Conservation (phyloP, 495 filamentous ascomycete species). For the Thozetella sp. region DNA sequence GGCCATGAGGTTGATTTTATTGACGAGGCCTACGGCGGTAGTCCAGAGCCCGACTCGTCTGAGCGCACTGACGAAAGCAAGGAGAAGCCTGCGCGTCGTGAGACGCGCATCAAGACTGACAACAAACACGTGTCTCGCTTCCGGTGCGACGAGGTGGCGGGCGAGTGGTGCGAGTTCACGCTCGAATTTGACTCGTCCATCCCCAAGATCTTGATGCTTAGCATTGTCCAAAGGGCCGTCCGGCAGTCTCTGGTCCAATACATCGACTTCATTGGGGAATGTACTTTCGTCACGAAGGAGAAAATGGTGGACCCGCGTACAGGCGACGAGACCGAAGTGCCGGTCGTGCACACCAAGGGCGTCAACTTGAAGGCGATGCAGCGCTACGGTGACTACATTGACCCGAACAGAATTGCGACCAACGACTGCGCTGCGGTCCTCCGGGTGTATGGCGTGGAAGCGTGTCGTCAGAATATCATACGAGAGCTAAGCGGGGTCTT, state of each 20-base stretch:
- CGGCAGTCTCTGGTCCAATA: conserved; percentile 83
- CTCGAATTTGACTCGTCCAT: conserved; percentile 81
- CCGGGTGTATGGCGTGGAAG: conserved; percentile 88
- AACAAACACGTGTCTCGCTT: conserved; percentile 70
- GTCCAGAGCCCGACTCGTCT: conserved; percentile 39
- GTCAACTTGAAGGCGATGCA: conserved; percentile 92
- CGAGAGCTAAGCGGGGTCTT: conserved; percentile 88
- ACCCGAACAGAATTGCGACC: conserved; percentile 84
- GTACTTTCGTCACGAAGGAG: conserved; percentile 69
- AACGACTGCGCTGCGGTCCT: conserved; percentile 91
- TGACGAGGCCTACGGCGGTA: conserved; percentile 60
- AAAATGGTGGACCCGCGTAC: conserved; percentile 51
- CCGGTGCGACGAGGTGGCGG: conserved; percentile 74
- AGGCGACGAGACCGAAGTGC: conserved; percentile 43
- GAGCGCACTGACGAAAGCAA: conserved; percentile 48
- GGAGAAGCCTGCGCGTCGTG: conserved; percentile 48
- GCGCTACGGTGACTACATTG: conserved; percentile 80
- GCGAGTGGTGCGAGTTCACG: conserved; percentile 75
- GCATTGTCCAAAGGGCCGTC: conserved; percentile 78
- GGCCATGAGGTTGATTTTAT: conserved; percentile 46
- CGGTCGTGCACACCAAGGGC: conserved; percentile 76
- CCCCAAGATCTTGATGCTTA: conserved; percentile 91
- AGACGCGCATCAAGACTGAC: conserved; percentile 66
- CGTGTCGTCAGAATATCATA: conserved; percentile 82
- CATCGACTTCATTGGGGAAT: conserved; percentile 71